Conservation (phyloP, 768 basidiomycete species). For the Termitomyces heimii region DNA sequence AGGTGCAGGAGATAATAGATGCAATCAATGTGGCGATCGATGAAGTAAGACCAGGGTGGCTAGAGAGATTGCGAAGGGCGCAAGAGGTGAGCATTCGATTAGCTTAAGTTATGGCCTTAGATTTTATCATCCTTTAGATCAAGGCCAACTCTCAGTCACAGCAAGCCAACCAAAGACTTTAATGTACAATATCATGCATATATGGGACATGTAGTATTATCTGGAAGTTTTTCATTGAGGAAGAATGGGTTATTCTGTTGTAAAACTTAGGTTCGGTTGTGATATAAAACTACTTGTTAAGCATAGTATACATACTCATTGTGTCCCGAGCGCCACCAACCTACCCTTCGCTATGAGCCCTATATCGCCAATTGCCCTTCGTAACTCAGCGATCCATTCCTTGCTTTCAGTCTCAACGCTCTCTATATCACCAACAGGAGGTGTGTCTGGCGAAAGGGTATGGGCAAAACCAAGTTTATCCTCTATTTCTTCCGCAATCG, state of each 20-base stretch:
- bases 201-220: background rate
- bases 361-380: constrained; percentile 68
- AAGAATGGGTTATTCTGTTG: background rate
- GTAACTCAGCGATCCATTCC: constrained; percentile 63
- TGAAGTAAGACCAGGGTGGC: constrained; percentile 57
- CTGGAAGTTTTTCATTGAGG: background rate
- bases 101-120: background rate
- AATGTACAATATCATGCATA: constrained; percentile 7
- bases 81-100: constrained; percentile 35
- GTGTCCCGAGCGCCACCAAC: constrained; percentile 38
- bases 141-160: constrained; percentile 11
- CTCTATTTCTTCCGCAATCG: constrained; percentile 79
- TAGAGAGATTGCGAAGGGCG: constrained; percentile 44
- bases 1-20: constrained; percentile 50
- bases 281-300: background rate
- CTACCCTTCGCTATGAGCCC: constrained; percentile 74
- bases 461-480: constrained; percentile 47
- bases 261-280: constrained; percentile 1
- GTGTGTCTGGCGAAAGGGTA: constrained; percentile 40
- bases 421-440: constrained; percentile 28
- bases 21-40: constrained; percentile 49
- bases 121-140: constrained; percentile 3
- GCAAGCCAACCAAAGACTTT: constrained; percentile 6
- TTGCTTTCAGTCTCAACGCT: constrained; percentile 31
- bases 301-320: constrained; percentile 18